Evolutionary conservation across 352 stramenopile species (phyloP), one percentile per base, ranked within the genome.

Genomic region (Phytophthora citrophthora): DNA sequence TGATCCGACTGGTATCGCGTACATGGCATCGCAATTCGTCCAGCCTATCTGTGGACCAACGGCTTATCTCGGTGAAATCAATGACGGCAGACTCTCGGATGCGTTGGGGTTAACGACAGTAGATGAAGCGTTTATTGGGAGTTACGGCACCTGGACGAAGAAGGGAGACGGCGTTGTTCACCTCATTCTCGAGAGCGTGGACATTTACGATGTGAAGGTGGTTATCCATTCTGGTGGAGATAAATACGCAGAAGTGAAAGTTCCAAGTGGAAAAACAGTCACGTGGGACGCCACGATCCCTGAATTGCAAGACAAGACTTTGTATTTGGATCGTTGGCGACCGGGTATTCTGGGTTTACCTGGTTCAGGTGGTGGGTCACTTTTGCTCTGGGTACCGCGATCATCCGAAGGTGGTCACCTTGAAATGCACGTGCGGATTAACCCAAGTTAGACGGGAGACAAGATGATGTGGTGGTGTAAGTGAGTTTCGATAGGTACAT

Each of bases 331-430:
- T 53, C 61, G 53, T 5, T 69, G 61, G 61, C 61, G 61, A 20
- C 61, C 61, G 0, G 61, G 61, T 6, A 16, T 69, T 16, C 29
- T 69, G 11, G 61, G 53, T 0, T 39, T 69, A 16, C 61, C 61
- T 13, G 61, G 61, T 5, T 64, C 61, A 9, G 61, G 61, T 11
- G 61, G 61, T 43, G 61, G 61, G 0, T 70, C 61, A 10, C 12
- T 70, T 7, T 26, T 70, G 39, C 46, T 70, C 1, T 87, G 77
- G 77, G 46, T 89, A 12, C 77, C 80, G 8, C 50, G 76, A 31
- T 58, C 60, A 5, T 71, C 49, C 1, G 29, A 72, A 10, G 70
- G 67, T 10, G 76, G 76, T 1, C 67, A 72, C 41, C 27, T 86
- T 6, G 62, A 80, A 24, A 70, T 70, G 61, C 53, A 70, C 16